Evolutionary conservation across 192 early-diverging fungal species (phyloP).

Genomic region (Kickxella alabastrina): DNA sequence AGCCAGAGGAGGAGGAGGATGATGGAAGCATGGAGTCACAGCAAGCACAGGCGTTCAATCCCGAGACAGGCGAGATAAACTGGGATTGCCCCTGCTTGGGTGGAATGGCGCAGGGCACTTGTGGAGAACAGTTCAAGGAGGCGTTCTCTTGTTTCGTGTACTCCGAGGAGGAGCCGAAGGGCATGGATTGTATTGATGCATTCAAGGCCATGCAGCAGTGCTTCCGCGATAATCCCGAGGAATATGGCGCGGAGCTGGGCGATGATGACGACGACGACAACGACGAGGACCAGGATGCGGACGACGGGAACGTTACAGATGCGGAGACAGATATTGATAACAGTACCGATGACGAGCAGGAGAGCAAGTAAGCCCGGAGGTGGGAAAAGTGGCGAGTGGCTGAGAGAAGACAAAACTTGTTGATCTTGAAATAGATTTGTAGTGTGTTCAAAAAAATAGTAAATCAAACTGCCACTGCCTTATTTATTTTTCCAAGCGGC

Average conservation of each 20-base stretch:
- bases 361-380: constrained; percentile 6
- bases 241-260: constrained; percentile 72
- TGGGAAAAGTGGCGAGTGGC: too few relatives aligned
- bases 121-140: constrained; percentile 92
- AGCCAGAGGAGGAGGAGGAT: constrained; percentile 19
- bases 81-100: constrained; percentile 96
- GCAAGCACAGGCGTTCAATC: constrained; percentile 64
- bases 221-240: constrained; percentile 85
- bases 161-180: constrained; percentile 90
- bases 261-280: constrained; percentile 71
- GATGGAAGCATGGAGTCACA: constrained; percentile 4
- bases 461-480: too few relatives aligned
- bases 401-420: neutral
- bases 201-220: constrained; percentile 95
- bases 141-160: constrained; percentile 98
- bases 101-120: constrained; percentile 94
- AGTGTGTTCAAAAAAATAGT: too few relatives aligned
- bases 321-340: constrained; percentile 7
- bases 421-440: too few relatives aligned
- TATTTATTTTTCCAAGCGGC: too few relatives aligned
- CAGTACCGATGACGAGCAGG: neutral
- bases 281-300: constrained; percentile 42
- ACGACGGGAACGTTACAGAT: constrained; percentile 3
- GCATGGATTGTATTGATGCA: constrained; percentile 90
- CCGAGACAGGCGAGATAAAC: constrained; percentile 87